Evolutionary conservation across 148 eudicot genomes (phyloP).

Genomic region (Chenopodium album): DNA sequence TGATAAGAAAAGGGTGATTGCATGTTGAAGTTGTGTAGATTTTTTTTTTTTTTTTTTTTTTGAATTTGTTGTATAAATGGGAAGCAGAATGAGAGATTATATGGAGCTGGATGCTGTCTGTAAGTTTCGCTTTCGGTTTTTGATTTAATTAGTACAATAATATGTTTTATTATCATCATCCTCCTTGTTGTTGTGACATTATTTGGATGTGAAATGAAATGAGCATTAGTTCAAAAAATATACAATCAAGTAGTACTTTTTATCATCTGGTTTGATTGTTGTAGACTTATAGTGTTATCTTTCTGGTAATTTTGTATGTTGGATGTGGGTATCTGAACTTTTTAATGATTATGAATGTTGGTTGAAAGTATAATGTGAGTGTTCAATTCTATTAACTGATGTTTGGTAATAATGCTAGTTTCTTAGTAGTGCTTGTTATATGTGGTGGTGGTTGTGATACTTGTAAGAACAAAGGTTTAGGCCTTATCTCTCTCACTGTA

Average conservation of each 20-base stretch:
- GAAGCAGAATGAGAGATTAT: conserved; percentile 1
- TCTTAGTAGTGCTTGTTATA: background rate
- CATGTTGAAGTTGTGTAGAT: conserved; percentile 14
- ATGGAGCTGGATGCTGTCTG: conserved; percentile 9
- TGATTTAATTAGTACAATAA: background rate
- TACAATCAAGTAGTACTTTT: background rate
- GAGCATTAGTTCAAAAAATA: background rate
- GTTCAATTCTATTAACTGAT: background rate
- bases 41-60: too few relatives aligned
- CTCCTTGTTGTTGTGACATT: background rate
- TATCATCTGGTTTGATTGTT: background rate
- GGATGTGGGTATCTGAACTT: background rate
- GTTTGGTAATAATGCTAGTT: background rate
- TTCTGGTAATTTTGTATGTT: background rate
- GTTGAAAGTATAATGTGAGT: too few relatives aligned
- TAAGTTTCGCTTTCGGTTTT: conserved; percentile 9
- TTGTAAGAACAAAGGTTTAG: background rate
- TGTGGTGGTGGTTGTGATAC: background rate
- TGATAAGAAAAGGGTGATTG: conserved; percentile 13
- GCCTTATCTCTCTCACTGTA: background rate
- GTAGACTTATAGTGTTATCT: background rate
- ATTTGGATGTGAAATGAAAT: conserved; percentile 6
- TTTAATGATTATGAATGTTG: background rate
- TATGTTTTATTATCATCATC: background rate
- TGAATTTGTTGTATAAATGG: conserved; percentile 20